Evolutionary conservation across 768 basidiomycete genomes (phyloP).

Genomic region (Xerocomus brunneocitrinus): DNA sequence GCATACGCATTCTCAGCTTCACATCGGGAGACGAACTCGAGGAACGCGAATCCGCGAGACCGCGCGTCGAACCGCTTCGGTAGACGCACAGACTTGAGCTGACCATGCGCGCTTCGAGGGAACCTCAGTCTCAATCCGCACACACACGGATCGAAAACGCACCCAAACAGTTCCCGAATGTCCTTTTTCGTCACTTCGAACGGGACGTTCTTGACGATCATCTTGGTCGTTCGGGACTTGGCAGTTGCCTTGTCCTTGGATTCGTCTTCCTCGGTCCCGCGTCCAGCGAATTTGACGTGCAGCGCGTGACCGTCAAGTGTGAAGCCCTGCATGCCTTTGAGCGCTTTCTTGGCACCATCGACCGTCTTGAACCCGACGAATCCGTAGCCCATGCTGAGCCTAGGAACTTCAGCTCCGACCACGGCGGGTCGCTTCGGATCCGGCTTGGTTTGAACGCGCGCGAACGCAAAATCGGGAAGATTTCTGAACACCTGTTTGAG

Average conservation of each 20-base stretch:
- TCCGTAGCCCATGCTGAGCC: constrained; percentile 93
- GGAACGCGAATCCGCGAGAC: constrained; percentile 92
- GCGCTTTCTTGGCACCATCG: constrained; percentile 68
- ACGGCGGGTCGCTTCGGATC: constrained; percentile 64
- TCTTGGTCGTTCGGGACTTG: constrained; percentile 78
- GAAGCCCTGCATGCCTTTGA: constrained; percentile 75
- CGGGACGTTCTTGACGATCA: constrained; percentile 97
- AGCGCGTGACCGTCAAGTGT: constrained; percentile 84
- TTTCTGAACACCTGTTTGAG: constrained; percentile 65
- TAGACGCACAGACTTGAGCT: constrained; percentile 89
- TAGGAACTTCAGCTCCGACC: constrained; percentile 34
- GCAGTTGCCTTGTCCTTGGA: constrained; percentile 34
- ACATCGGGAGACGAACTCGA: constrained; percentile 85
- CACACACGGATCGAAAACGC: constrained; percentile 28
- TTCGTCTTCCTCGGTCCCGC: constrained; percentile 64
- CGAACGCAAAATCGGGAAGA: constrained; percentile 79
- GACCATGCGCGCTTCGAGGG: constrained; percentile 69
- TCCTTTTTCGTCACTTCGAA: constrained; percentile 97
- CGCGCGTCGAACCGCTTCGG: constrained; percentile 89
- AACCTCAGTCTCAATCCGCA: background rate
- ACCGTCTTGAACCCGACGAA: constrained; percentile 85
- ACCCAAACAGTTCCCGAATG: constrained; percentile 86
- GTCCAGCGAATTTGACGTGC: constrained; percentile 80
- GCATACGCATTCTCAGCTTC: constrained; percentile 89
- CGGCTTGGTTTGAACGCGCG: constrained; percentile 86